phyloP scores from a whole-genome alignment of 257 asterid genomes.

The Capsicum chinense region DNA sequence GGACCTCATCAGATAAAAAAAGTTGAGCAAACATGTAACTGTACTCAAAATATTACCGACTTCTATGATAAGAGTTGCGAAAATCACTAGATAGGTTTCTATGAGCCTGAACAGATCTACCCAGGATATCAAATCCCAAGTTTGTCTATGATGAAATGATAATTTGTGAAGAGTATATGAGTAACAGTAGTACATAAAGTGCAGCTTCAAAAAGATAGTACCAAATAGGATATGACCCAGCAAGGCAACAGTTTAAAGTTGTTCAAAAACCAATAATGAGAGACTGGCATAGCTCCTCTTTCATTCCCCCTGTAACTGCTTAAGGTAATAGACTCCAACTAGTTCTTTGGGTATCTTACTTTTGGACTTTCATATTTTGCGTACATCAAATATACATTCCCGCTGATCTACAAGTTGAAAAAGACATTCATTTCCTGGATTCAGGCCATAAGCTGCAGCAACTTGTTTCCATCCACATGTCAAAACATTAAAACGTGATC shows the following conservation, averaged over 20 bases:
- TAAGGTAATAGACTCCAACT: not conserved
- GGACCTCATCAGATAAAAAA: too few species aligned
- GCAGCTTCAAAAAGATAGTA: not conserved
- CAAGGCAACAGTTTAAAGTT: not conserved
- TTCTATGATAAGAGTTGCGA: too few species aligned
- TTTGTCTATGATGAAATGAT: not conserved
- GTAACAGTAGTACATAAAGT: not conserved
- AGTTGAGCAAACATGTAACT: too few species aligned
- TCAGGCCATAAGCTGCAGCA: slow-evolving; percentile 22
- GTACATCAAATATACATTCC: slow-evolving; percentile 18
- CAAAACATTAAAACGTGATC: slow-evolving; percentile 24
- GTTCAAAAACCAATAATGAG: not conserved
- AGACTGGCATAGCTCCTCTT: too few species aligned
- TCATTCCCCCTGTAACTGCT: not conserved
- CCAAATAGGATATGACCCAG: not conserved
- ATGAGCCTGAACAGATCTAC: too few species aligned
- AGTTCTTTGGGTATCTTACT: not conserved
- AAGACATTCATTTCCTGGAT: slow-evolving; percentile 36
- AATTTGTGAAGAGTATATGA: not conserved
- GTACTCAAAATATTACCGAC: too few species aligned
- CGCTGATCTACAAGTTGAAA: slow-evolving; percentile 21
- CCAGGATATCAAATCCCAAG: too few species aligned
- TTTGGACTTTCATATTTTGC: slow-evolving; percentile 20
- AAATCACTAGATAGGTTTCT: too few species aligned
- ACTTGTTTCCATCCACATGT: slow-evolving; percentile 29